Conservation (phyloP, 371 early-diverging fungal species). For the Cokeromyces recurvatus region DNA sequence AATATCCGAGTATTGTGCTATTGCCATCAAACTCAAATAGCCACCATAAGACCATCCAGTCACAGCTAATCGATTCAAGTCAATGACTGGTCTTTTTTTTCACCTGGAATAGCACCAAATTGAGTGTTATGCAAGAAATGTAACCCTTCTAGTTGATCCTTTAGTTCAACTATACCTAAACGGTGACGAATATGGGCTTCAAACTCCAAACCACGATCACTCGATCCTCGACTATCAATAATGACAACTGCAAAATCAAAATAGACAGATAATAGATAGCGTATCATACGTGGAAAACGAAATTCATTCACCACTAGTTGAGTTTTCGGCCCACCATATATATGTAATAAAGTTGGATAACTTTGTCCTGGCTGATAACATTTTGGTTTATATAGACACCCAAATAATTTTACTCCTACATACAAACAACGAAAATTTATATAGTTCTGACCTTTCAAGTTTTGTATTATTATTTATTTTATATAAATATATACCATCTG, state of each 20-base stretch:
- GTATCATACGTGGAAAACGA: conserved; percentile 58
- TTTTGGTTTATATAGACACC: conserved; percentile 60
- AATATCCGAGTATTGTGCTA: conserved; percentile 57
- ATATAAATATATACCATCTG: conserved; percentile 14
- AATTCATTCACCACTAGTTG: conserved; percentile 73
- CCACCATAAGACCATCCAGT: conserved; percentile 78
- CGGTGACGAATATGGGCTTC: conserved; percentile 51
- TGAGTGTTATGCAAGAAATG: conserved; percentile 44
- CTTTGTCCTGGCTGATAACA: conserved; percentile 43
- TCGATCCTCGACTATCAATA: conserved; percentile 74
- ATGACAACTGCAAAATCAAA: conserved; percentile 70
- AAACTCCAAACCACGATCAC: conserved; percentile 65
- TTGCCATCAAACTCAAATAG: conserved; percentile 67
- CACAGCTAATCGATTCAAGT: conserved; percentile 59
- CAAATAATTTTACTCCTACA: conserved; percentile 49
- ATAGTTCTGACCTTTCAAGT: too few relatives aligned
- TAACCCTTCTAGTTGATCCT: conserved; percentile 69
- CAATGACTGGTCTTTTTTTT: conserved; percentile 35
- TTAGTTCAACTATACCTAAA: conserved; percentile 64
- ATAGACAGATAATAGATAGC: conserved; percentile 58
- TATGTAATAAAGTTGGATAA: conserved; percentile 54
- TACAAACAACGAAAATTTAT: background rate
- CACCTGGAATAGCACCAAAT: conserved; percentile 38
- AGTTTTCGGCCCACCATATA: conserved; percentile 65
- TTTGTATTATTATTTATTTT: too few relatives aligned